A percentile compares a stretch with the other conserved stretches of the same genome.
Conservation (phyloP, 2,329 filamentous ascomycete genomes). For the Penicillium sp. region DNA sequence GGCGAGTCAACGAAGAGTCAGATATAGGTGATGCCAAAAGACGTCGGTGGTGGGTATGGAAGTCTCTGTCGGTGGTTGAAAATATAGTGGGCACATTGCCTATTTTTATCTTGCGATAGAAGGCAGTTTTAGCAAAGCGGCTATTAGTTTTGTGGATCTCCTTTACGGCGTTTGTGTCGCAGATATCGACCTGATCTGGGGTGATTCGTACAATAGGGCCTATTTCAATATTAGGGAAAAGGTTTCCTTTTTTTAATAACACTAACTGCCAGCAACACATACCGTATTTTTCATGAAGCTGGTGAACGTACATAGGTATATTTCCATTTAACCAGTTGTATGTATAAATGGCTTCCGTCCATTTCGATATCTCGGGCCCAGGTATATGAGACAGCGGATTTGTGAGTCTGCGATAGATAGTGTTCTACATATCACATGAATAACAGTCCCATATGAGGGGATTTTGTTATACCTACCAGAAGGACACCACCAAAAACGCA, state of each 20-base stretch:
- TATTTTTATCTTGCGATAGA: conserved; percentile 29
- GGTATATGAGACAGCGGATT: conserved; percentile 22
- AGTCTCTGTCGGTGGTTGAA: conserved; percentile 41
- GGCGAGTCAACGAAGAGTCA: conserved; percentile 23
- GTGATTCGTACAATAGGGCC: conserved; percentile 36
- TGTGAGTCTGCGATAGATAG: conserved; percentile 12
- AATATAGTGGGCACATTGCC: conserved; percentile 40
- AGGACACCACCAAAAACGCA: not conserved
- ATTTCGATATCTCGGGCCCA: conserved; percentile 29
- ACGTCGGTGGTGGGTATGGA: conserved; percentile 44
- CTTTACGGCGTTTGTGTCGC: conserved; percentile 37
- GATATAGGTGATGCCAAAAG: conserved; percentile 42
- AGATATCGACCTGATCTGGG: conserved; percentile 36
- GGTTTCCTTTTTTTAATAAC: not conserved
- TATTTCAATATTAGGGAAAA: conserved; percentile 3
- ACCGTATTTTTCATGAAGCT: conserved; percentile 34
- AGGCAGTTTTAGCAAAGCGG: conserved; percentile 37
- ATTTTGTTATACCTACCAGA: conserved; percentile 1
- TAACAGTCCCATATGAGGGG: not conserved
- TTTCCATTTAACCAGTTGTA: conserved; percentile 27
- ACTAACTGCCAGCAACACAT: not conserved
- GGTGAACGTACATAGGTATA: conserved; percentile 24
- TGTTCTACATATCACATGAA: conserved; percentile 2
- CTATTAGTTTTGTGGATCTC: conserved; percentile 38
- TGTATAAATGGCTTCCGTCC: conserved; percentile 23